Base-by-base conservation (phyloP, 805 yeast genomes). In the Candida ulmi region DNA sequence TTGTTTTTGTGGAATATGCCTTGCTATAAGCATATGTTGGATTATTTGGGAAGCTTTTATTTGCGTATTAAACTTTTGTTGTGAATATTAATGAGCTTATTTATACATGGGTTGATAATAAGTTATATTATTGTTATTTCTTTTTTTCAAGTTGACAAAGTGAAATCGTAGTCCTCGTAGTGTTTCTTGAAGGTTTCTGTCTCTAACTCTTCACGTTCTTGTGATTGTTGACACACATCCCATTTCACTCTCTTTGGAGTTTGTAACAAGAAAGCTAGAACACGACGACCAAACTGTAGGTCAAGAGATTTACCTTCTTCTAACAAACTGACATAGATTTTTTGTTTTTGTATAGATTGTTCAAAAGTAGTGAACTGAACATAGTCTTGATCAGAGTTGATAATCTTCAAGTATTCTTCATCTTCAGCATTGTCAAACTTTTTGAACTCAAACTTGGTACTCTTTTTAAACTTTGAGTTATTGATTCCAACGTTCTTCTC, bases 201-300 rank as follows among this genome's bases (percentile, higher is more conserved):
- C 37, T 88, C 93, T 12, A 60, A 52, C 3, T 68, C 64, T 53
- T 90, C 96, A 47, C 77, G 75, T n/a, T 63, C 63, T 33, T 63
- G 63, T 0, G 82, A 61, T 57, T 88, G 95, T 35, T 65, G 61
- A 52, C 96, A 88, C 37, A 76, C 74, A 41, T 81, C 82, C 97
- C 96, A 88, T 42, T 77, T 78, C 1, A 74, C 58, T 45, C 88
- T 67, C 38, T 78, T 79, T 2, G 83, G 80, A 13, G 74, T 64
- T 33, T 70, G 76, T 36, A 88, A 54, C 3, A 81, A 60, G 45
- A 69, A 68, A 0, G 96, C 90, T 23, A 86, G 51, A 1, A 84
- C 88, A 51, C 88, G 71, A 56, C 97, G 68, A 2, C 95, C 95
- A 51, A 90, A 85, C 49, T 86, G 95, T 12, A 87, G 60, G 57